Percentiles rank a stretch among this genome's conserved stretches.
Evolutionary conservation across 2,329 filamentous ascomycete genomes (phyloP).

Genomic region (Beauveria sp.): DNA sequence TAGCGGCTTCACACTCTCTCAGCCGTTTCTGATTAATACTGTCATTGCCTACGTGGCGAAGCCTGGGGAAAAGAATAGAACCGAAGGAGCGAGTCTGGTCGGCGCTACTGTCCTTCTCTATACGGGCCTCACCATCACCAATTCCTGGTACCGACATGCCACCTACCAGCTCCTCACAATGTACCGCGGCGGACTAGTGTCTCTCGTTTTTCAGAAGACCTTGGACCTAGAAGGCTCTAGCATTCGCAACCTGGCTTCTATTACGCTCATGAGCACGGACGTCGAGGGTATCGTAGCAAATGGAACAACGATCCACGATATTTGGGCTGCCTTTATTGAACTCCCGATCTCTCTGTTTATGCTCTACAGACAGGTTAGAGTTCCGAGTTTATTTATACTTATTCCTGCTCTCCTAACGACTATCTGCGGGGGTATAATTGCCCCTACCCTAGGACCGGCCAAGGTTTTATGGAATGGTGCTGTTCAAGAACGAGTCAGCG

Average conservation of each 20-base stretch:
- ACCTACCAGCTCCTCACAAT: conserved; percentile 29
- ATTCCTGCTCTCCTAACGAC: conserved; percentile 19
- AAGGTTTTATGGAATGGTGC: conserved; percentile 30
- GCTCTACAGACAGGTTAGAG: conserved; percentile 27
- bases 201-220: conserved; percentile 43
- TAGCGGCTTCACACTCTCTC: conserved; percentile 35
- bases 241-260: conserved; percentile 26
- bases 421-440: conserved; percentile 15
- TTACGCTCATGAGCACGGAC: conserved; percentile 40
- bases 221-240: conserved; percentile 23
- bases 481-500: conserved; percentile 32
- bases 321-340: conserved; percentile 32
- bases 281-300: conserved; percentile 28
- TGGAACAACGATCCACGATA: conserved; percentile 24
- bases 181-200: conserved; percentile 28
- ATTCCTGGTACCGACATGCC: conserved; percentile 25
- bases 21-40: conserved; percentile 36
- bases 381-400: conserved; percentile 21
- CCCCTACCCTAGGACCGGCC: conserved; percentile 24
- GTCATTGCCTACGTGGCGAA: conserved; percentile 24
- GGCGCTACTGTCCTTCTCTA: conserved; percentile 34
- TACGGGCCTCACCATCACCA: conserved; percentile 31
- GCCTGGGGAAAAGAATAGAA: conserved; percentile 17
- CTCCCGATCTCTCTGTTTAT: conserved; percentile 30
- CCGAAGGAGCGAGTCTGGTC: conserved; percentile 29